Conservation (phyloP, 1,284 basidiomycete genomes). For the Ceratobasidium sp. region DNA sequence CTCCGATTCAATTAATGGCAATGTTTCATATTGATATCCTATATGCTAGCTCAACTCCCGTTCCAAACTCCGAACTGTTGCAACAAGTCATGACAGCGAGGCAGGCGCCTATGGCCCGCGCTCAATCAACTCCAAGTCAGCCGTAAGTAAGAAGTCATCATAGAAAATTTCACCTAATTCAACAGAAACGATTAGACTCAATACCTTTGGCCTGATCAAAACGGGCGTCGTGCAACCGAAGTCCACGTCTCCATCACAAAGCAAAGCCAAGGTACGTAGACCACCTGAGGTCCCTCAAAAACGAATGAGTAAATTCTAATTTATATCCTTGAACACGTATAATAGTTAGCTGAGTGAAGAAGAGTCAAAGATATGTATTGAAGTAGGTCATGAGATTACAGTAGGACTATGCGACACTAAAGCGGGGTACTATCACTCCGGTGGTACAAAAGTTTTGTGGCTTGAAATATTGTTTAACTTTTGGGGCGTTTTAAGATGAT, state of each 20-base stretch:
- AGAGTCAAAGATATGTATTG: no score
- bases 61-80: neutral
- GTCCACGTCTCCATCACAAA: constrained; percentile 2
- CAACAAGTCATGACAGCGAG: neutral
- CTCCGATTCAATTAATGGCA: neutral
- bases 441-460: no score
- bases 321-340: neutral
- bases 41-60: constrained; percentile 25
- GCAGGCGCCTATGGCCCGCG: neutral
- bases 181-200: neutral
- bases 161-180: neutral
- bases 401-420: no score
- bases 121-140: neutral
- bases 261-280: constrained; percentile 2
- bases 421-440: no score
- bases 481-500: no score
- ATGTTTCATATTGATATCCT: neutral
- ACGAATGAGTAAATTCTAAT: neutral
- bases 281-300: neutral
- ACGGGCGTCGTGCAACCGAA: neutral
- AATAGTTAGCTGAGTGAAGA: neutral
- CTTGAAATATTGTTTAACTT: no score
- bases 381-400: no score
- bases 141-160: neutral
- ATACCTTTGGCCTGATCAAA: neutral